phyloP scores from a whole-genome alignment of 306 rosid genomes.

The Glycine tomentella region DNA sequence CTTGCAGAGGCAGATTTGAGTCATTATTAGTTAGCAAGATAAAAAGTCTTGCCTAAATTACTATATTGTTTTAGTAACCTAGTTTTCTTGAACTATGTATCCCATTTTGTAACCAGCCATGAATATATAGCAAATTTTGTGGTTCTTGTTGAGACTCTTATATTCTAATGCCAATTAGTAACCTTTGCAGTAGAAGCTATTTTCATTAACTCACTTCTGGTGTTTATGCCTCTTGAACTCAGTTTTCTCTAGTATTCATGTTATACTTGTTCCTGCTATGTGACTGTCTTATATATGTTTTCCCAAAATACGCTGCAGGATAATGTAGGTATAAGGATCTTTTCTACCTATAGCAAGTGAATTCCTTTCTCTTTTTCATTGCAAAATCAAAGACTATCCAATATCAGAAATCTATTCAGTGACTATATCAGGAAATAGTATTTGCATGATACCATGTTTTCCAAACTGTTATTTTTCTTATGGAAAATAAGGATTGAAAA shows the following conservation, averaged over 20 bases:
- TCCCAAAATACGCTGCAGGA: neutral
- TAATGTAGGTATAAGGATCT: neutral
- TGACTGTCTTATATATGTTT: neutral
- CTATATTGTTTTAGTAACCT: neutral
- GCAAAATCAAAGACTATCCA: neutral
- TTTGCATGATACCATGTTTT: neutral
- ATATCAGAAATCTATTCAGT: neutral
- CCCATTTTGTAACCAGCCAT: neutral
- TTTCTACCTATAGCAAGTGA: neutral
- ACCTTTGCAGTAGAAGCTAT: neutral
- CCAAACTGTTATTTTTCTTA: neutral
- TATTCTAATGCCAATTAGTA: neutral
- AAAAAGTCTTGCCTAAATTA: neutral
- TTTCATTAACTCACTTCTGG: neutral
- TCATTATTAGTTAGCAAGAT: conserved; percentile 10
- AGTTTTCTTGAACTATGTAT: neutral
- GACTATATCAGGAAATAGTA: conserved; percentile 13
- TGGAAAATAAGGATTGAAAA: neutral
- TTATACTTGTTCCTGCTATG: neutral
- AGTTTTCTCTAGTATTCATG: neutral
- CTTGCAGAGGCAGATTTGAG: neutral
- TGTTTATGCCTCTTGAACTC: neutral
- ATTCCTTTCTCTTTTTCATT: conserved; percentile 5
- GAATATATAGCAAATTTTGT: neutral
- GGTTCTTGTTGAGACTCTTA: neutral